These are phyloP conservation scores for Backusella tuberculispora DNA, from an alignment of 192 early-diverging fungal species.

Conservation along the genomic window DNA sequence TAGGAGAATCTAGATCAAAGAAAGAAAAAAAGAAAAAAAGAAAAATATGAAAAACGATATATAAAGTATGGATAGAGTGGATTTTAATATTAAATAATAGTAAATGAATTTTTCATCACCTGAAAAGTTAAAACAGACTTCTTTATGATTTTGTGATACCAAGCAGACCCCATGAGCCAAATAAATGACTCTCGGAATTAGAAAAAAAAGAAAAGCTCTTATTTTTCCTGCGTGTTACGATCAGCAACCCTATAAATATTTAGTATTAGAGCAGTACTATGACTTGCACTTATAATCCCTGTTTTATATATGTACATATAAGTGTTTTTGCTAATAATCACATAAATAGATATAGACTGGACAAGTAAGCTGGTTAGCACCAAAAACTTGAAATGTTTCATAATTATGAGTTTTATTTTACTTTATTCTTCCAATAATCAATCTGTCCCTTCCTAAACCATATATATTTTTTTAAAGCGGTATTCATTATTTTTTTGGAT, in stretches of 20 bases:
- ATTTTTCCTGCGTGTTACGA: neutral
- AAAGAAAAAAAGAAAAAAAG: neutral
- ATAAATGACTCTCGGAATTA: neutral
- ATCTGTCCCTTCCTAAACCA: neutral
- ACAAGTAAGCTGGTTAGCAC: neutral
- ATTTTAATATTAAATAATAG: neutral
- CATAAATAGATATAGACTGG: neutral
- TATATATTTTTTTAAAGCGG: neutral
- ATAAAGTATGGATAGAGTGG: no score
- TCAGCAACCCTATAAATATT: no score
- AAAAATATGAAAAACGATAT: neutral
- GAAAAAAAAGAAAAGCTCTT: neutral
- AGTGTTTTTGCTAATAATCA: no score
- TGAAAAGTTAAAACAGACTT: neutral
- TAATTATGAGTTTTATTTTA: neutral
- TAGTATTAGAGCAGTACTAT: no score
- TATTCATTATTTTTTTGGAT: neutral
- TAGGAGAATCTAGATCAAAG: neutral
- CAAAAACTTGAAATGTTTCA: neutral
- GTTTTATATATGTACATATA: no score
- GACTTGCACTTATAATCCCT: no score
- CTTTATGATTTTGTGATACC: neutral
- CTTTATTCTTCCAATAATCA: no score
- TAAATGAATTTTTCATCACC: no score
- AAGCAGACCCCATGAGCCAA: slow-evolving; percentile 2